These are phyloP conservation scores for Neurospora intermedia DNA, from an alignment of 495 filamentous ascomycete species.

Conservation along the genomic window DNA sequence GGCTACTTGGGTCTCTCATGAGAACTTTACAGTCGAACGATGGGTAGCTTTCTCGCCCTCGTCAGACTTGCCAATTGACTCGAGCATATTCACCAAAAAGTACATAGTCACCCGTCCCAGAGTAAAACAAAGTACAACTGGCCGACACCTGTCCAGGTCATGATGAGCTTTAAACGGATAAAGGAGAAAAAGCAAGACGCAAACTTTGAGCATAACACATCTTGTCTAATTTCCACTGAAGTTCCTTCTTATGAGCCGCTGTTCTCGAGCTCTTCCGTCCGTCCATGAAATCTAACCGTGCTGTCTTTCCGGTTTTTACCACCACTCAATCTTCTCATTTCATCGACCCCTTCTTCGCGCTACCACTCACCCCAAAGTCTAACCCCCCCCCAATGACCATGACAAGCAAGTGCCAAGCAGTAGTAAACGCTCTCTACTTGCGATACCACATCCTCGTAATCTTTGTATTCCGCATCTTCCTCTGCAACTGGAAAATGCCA, in stretches of 20 bases:
- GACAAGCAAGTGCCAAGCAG: not conserved
- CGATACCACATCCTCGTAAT: constrained; percentile 54
- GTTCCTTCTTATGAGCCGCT: not conserved
- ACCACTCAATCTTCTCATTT: not conserved
- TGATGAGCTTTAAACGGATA: not conserved
- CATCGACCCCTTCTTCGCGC: not conserved
- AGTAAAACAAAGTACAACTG: not conserved
- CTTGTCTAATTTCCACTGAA: not conserved
- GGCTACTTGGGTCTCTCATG: too few relatives aligned
- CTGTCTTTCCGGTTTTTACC: not conserved
- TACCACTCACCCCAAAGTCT: not conserved
- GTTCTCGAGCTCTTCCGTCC: not conserved
- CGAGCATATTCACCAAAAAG: not conserved
- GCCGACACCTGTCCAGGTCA: not conserved
- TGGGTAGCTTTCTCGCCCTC: not conserved
- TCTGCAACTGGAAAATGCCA: constrained; percentile 76
- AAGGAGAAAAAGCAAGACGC: not conserved
- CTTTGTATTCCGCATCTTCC: constrained; percentile 75
- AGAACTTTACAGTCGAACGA: not conserved
- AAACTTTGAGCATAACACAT: not conserved
- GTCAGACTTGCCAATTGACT: not conserved
- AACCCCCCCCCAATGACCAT: not conserved
- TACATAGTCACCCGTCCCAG: not conserved
- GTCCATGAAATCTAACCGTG: not conserved
- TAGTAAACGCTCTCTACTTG: constrained; percentile 15